Evolutionary conservation across 768 basidiomycete species (phyloP).

Genomic region (Collybia sp.): DNA sequence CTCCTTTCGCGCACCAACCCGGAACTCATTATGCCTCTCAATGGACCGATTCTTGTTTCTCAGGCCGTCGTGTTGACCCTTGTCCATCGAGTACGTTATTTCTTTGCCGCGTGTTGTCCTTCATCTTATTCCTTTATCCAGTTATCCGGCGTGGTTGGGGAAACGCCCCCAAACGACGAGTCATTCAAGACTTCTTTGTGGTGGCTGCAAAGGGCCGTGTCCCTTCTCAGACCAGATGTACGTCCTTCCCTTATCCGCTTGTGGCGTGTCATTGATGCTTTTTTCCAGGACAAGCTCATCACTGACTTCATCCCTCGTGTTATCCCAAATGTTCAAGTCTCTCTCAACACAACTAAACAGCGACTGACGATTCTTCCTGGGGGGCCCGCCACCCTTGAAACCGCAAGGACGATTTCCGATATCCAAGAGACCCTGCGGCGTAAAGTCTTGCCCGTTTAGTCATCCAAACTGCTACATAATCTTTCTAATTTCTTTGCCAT

Average conservation of each 20-base stretch:
- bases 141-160: slow-evolving; percentile 72
- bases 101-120: not conserved
- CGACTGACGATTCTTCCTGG: slow-evolving; percentile 75
- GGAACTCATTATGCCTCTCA: slow-evolving; percentile 76
- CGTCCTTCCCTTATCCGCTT: slow-evolving; percentile 13
- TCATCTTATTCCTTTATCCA: slow-evolving; percentile 20
- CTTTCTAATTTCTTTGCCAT: not conserved
- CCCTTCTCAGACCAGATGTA: slow-evolving; percentile 70
- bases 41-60: slow-evolving; percentile 63
- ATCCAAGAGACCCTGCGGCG: slow-evolving; percentile 68
- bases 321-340: slow-evolving; percentile 72
- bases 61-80: slow-evolving; percentile 83
- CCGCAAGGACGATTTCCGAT: slow-evolving; percentile 65
- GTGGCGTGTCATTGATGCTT: not conserved
- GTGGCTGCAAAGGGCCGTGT: slow-evolving; percentile 80
- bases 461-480: not conserved
- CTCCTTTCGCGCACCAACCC: slow-evolving; percentile 71
- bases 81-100: slow-evolving; percentile 66
- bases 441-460: slow-evolving; percentile 27
- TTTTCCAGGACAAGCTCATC: slow-evolving; percentile 67
- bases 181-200: slow-evolving; percentile 77
- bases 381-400: slow-evolving; percentile 61
- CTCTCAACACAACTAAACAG: slow-evolving; percentile 75
- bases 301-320: slow-evolving; percentile 80
- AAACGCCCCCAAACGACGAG: slow-evolving; percentile 75